A percentile compares a stretch with the other conserved stretches of the same genome.
Conservation (phyloP, 306 rosid species). For the Lathyrus tuberosus region DNA sequence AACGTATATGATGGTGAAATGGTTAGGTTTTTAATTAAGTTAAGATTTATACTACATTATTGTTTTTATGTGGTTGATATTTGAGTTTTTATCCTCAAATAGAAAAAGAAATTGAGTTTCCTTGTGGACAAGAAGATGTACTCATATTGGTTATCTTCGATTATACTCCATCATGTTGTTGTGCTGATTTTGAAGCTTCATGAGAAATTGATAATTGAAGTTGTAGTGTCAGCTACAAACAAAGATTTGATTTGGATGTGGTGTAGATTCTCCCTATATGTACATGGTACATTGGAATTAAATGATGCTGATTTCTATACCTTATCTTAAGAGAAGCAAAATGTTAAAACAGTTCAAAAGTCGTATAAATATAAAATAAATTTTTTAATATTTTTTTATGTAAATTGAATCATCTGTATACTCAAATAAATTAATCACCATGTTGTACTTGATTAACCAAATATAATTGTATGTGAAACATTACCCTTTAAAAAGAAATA, state of each 20-base stretch:
- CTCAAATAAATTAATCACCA: too few relatives aligned
- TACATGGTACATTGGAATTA: background rate
- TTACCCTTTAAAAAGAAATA: too few relatives aligned
- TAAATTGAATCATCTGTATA: too few relatives aligned
- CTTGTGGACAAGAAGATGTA: slow-evolving; percentile 24
- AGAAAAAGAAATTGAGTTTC: slow-evolving; percentile 4
- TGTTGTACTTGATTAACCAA: too few relatives aligned
- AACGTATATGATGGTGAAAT: slow-evolving; percentile 11
- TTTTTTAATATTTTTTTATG: background rate
- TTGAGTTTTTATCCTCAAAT: slow-evolving; percentile 27
- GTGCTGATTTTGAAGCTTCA: slow-evolving; percentile 34
- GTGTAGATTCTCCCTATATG: background rate
- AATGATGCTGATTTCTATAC: slow-evolving; percentile 10
- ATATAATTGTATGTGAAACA: too few relatives aligned
- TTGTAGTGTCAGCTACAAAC: slow-evolving; percentile 16
- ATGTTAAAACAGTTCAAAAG: background rate
- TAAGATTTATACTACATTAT: slow-evolving; percentile 27
- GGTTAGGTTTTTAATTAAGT: slow-evolving; percentile 12
- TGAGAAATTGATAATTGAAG: slow-evolving; percentile 16
- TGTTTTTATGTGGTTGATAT: slow-evolving; percentile 40
- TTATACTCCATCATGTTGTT: slow-evolving; percentile 30
- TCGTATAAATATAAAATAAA: too few relatives aligned
- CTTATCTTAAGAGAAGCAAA: slow-evolving; percentile 15
- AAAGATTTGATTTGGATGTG: slow-evolving; percentile 37
- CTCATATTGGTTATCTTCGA: slow-evolving; percentile 18